phyloP scores from a whole-genome alignment of 163 green algal genomes.

The Chlamydomonas reinhardtii region DNA sequence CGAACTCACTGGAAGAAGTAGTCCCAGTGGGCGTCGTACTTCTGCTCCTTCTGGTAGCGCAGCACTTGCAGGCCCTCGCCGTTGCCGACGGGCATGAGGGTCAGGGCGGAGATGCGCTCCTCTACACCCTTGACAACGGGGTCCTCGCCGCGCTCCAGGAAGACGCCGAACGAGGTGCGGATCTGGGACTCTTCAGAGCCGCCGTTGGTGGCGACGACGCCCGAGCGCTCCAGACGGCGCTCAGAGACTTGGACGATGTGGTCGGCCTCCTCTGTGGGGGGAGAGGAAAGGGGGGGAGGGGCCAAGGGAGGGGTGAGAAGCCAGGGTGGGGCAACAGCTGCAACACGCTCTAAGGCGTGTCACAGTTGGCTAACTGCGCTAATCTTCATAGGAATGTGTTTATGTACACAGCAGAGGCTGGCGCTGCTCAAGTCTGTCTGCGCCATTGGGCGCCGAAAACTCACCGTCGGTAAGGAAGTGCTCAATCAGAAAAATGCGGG shows the following conservation, averaged over 20 bases:
- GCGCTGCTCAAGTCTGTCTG: too few species aligned
- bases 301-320: background rate
- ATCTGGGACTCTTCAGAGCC: constrained; percentile 64
- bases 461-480: constrained; percentile 62
- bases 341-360: too few species aligned
- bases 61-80: constrained; percentile 78
- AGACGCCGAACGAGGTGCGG: constrained; percentile 74
- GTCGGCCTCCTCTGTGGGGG: constrained; percentile 67
- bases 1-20: constrained; percentile 65
- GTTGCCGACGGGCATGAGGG: constrained; percentile 72
- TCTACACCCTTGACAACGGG: constrained; percentile 70
- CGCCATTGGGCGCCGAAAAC: background rate
- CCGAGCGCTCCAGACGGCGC: constrained; percentile 59
- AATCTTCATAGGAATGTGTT: too few species aligned
- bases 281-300: background rate
- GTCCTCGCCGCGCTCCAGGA: constrained; percentile 70
- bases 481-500: constrained; percentile 64
- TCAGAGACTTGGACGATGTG: constrained; percentile 66
- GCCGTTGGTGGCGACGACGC: constrained; percentile 64
- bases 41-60: constrained; percentile 66
- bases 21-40: constrained; percentile 72
- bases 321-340: background rate
- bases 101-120: constrained; percentile 73
- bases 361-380: too few species aligned
- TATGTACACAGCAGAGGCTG: background rate